Evolutionary conservation across 495 filamentous ascomycete species (phyloP).

Genomic region (Pyronema domesticum): DNA sequence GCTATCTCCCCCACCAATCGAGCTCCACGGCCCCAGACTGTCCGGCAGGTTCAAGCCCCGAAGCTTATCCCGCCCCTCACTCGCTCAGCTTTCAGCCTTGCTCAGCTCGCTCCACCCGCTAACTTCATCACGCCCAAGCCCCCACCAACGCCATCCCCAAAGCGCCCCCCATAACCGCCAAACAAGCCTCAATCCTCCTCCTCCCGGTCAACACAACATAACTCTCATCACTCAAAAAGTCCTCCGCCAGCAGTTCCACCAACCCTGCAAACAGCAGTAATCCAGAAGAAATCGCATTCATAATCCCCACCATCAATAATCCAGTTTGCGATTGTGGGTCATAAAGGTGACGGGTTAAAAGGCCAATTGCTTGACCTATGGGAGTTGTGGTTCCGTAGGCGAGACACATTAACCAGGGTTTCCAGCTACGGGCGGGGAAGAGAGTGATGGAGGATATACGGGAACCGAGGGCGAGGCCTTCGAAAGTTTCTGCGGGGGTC

Average conservation of each 20-base stretch:
- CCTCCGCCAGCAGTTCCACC: constrained; percentile 81
- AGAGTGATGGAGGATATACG: constrained; percentile 28
- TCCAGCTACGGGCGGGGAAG: constrained; percentile 35
- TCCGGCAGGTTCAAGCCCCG: no score
- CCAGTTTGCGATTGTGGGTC: constrained; percentile 46
- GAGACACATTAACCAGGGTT: constrained; percentile 46
- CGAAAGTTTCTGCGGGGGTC: constrained; percentile 35
- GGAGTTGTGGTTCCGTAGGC: constrained; percentile 43
- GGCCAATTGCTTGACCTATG: constrained; percentile 42
- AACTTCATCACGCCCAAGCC: constrained; percentile 61
- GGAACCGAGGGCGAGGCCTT: constrained; percentile 48
- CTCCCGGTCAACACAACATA: constrained; percentile 55
- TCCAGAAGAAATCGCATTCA: constrained; percentile 48
- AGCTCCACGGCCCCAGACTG: no score
- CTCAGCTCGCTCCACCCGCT: no score
- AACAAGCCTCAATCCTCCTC: constrained; percentile 56
- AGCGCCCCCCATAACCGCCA: constrained; percentile 60
- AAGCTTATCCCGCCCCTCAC: no score
- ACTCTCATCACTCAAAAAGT: constrained; percentile 78
- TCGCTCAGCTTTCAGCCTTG: no score
- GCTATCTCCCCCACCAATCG: no score
- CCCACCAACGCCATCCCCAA: constrained; percentile 75
- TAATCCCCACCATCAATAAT: constrained; percentile 46
- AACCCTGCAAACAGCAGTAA: constrained; percentile 79
- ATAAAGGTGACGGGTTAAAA: constrained; percentile 39